Evolutionary conservation across 2,329 filamentous ascomycete genomes (phyloP).

Genomic region (Aspergillus intermedius): DNA sequence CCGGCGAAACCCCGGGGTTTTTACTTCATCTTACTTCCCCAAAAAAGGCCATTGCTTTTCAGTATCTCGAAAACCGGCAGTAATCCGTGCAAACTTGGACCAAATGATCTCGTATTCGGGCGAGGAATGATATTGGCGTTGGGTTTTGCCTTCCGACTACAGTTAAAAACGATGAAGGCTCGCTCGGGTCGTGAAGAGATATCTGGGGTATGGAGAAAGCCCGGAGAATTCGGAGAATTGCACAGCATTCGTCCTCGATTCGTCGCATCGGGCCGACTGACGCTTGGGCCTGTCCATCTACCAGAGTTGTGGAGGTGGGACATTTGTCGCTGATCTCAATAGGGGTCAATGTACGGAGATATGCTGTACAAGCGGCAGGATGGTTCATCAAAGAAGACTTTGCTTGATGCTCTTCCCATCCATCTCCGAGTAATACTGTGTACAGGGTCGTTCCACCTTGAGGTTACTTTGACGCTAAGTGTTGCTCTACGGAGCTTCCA

Average conservation of each 20-base stretch:
- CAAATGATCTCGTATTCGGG: no score
- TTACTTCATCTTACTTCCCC: neutral
- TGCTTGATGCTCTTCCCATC: neutral
- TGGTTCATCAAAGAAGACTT: neutral
- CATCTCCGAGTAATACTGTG: no score
- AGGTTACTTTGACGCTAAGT: no score
- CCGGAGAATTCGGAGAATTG: neutral
- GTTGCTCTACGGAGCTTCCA: no score
- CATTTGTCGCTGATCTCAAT: neutral
- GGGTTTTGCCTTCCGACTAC: neutral
- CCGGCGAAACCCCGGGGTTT: neutral
- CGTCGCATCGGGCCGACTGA: neutral
- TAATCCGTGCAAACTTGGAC: no score
- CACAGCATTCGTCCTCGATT: neutral
- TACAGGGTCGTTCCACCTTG: no score
- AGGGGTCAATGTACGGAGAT: neutral
- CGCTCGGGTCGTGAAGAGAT: neutral
- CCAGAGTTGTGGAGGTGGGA: neutral
- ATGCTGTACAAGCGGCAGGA: neutral
- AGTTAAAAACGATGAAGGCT: no score
- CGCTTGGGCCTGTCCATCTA: neutral
- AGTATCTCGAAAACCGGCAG: no score
- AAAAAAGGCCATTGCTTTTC: no score
- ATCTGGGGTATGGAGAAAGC: neutral
- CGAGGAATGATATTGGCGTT: neutral